A percentile compares a stretch with the other conserved stretches of the same genome.
Conservation (phyloP, 176 grass and related monocot species). For the Rhynchospora pubera region DNA sequence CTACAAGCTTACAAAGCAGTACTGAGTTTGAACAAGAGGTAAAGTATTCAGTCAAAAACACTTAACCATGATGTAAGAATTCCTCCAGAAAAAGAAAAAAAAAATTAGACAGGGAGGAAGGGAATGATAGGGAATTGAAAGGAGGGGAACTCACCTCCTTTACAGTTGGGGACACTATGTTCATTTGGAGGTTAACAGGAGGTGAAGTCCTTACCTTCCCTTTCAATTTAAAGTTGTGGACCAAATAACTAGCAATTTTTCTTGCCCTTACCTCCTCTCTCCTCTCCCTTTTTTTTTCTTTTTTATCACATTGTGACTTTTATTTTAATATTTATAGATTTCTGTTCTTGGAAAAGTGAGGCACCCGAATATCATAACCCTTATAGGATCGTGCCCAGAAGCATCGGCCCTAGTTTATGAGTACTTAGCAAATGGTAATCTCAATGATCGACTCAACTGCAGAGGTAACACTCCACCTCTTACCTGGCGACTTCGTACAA, state of each 20-base stretch:
- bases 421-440: slow-evolving; percentile 45
- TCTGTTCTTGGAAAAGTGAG: slow-evolving; percentile 41
- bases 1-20: slow-evolving; percentile 39
- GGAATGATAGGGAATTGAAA: too few relatives aligned
- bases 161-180: too few relatives aligned
- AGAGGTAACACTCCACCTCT: slow-evolving; percentile 25
- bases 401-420: slow-evolving; percentile 38
- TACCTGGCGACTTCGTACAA: slow-evolving; percentile 40
- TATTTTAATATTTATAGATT: slow-evolving; percentile 29
- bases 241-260: too few relatives aligned
- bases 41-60: not conserved
- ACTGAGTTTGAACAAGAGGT: slow-evolving; percentile 30
- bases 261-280: too few relatives aligned
- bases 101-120: too few relatives aligned
- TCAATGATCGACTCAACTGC: slow-evolving; percentile 41
- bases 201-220: too few relatives aligned
- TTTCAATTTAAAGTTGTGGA: too few relatives aligned
- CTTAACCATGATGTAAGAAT: not conserved
- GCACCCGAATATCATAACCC: slow-evolving; percentile 55
- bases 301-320: not conserved
- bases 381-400: slow-evolving; percentile 49
- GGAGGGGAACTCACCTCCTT: too few relatives aligned
- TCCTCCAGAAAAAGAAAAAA: too few relatives aligned
- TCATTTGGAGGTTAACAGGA: too few relatives aligned
- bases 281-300: too few relatives aligned